Evolutionary conservation across 108 stramenopile species (phyloP), one percentile per base, ranked within the genome.

Genomic region (Cyclotella sp.): DNA sequence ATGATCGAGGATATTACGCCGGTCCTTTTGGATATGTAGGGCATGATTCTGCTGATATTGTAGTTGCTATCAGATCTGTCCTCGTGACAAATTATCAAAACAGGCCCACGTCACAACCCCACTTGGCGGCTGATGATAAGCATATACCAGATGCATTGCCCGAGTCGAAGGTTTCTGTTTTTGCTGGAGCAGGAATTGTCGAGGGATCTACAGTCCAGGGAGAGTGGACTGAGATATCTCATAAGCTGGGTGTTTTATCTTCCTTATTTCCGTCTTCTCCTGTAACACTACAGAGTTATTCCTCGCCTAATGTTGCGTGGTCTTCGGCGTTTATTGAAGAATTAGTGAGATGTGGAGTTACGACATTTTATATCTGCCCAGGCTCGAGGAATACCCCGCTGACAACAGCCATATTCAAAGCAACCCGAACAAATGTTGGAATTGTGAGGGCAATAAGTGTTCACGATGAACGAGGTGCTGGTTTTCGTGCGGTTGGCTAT

Each of bases 381-480:
- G 97, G 97, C 11, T 91, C 93, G n/a, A 82, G 97, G 34, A 96
- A 91, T 41, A 93, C 96, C 42, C 97, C 97, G 19, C 75, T 97
- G 13, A 94, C 91, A 27, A 87, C 89, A 45, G 96, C 94, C 19
- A 79, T 93, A 42, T 87, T 90, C 62, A 84, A 73, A 60, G 83
- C 88, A 42, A 79, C 77, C 42, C 79, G 93, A 54, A 81, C 91
- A 0, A 73, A 86, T 44, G 79, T 85, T 57, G 93, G 93, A 26
- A 68, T 86, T 29, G 72, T 95, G 18, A 58, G 87, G 11, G 94
- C 89, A 4, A 82, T 88, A 8, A 92, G 91, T 68, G 78, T 93
- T 66, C 95, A 96, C 82, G 97, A 98, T 82, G 97, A 98, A 88
- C 85, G 97, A 46, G 91, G 93, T 19, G 97, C 97, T 44, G 97